phyloP scores from a whole-genome alignment of 1,284 basidiomycete genomes.

The Rhodofomes roseus region DNA sequence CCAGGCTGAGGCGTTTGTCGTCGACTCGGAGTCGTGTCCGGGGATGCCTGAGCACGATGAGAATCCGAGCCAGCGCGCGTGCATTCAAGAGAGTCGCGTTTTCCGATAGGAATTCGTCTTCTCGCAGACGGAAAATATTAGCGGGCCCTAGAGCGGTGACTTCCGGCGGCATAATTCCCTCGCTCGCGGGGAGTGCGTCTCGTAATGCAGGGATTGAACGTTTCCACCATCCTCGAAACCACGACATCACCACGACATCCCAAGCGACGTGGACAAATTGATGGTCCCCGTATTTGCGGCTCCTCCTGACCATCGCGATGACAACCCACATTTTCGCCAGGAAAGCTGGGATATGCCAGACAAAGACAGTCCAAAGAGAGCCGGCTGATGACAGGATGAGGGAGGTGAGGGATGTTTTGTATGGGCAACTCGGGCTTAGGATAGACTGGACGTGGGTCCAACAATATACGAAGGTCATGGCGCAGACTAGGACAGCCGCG shows the following conservation, averaged over 20 bases:
- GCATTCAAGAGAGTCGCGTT: neutral
- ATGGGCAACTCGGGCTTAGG: slow-evolving; percentile 12
- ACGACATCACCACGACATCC: neutral
- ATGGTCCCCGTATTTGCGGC: neutral
- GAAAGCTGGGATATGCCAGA: neutral
- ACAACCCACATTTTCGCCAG: neutral
- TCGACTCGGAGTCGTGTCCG: too few relatives aligned
- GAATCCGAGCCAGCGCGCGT: neutral
- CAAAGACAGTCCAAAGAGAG: neutral
- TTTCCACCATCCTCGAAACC: neutral
- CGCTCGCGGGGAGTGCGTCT: too few relatives aligned
- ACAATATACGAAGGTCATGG: slow-evolving; percentile 1
- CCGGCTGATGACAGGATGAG: neutral
- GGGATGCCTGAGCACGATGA: neutral
- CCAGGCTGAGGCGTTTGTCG: neutral
- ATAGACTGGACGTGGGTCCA: slow-evolving; percentile 7
- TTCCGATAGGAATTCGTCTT: neutral
- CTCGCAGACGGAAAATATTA: neutral
- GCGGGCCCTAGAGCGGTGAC: neutral
- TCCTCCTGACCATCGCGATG: neutral
- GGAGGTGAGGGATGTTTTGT: slow-evolving; percentile 12
- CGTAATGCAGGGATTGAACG: too few relatives aligned
- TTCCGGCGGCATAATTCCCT: too few relatives aligned
- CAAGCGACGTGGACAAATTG: neutral
- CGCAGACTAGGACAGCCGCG: neutral